Base-by-base conservation (phyloP, 768 basidiomycete genomes). In the Macrolepiota dolichaula region DNA sequence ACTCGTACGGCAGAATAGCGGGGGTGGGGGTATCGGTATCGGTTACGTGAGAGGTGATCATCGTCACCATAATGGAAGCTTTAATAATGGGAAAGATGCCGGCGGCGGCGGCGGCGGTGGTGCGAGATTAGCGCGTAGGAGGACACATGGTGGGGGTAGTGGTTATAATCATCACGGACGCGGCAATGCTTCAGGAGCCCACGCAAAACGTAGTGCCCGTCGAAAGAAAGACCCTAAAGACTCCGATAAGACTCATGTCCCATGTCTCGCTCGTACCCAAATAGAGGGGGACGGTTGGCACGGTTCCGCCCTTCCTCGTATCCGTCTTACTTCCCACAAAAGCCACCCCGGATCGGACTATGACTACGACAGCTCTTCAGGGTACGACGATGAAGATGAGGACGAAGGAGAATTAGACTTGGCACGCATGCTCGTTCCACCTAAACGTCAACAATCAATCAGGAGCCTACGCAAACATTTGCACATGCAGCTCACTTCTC, bases 371-470 rank as follows among this genome's bases (percentile, higher is more conserved):
- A 32, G 29, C 29, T n/a, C 65, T 2, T 60, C 37, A 6, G 68
- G 68, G 62, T 54, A 66, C 58, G 67, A 68, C 19, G 68, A 70
- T 27, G 83, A 82, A 42, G 76, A 77, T 7, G 79, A 79, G 6
- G 77, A 75, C 6, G 77, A 77, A 5, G 76, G 77, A 15, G 89
- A 90, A 67, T 74, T 90, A 50, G 81, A 85, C 67, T 77, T 91
- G 42, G 85, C 87, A 15, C 79, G 81, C 27, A 79, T 91, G 58
- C 82, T 92, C 37, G 83, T 88, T 27, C 87, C 84, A 7, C 80
- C 90, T 19, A 88, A 85, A 69, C 78, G 89, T 27, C 89, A 92
- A 68, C 81, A 85, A 62, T 90, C 89, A 17, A 91, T 91, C 63
- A 82, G 78, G 65, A 90, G 88, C 69, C 73, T 92, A 59, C 77